Base-by-base conservation (phyloP, 108 stramenopile genomes). In the Skeletonema grethae region DNA sequence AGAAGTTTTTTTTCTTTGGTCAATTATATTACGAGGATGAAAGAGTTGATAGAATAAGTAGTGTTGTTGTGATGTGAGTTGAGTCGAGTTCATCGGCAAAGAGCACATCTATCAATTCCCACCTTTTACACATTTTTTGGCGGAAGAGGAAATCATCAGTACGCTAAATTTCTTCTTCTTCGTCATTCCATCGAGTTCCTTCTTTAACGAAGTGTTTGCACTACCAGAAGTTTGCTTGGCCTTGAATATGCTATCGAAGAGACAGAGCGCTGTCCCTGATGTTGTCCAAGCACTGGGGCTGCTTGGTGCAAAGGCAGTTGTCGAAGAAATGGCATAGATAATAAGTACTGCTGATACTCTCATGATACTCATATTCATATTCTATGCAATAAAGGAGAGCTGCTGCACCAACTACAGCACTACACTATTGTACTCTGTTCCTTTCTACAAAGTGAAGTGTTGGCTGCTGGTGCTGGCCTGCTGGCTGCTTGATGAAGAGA, bases 111-210 rank as follows among this genome's bases (percentile, higher is more conserved):
- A 43, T 43, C 10, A 4, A n/a, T n/a, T 43, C 41, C 15, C 15
- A 43, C 41, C 41, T n/a, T 43, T 43, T 0, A 15, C 15, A 43
- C 13, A 53, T 6, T 24, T 22, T 53, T 53, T 7, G 6, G 50
- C 18, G 4, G 20, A 22, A 22, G 50, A 53, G 18, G 22, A 20
- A 24, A 53, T 22, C n/a, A 53, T 53, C 22, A 53, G 50, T 9
- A 53, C 50, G 22, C 50, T 53, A 24, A 53, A 53, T 22, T 53
- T 53, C 50, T 53, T 53, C n/a, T 53, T 53, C 50, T 53, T 53
- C 22, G 22, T 22, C 50, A 53, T 20, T 20, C 8, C 20, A 53
- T 53, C 50, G 9, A 24, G 18, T 22, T 53, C 22, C 16, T 53
- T 53, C 50, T 53, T 53, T 7, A 53, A 15, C 22, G 50, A 53